Base-by-base conservation (phyloP, 2,329 filamentous ascomycete genomes). In the Fusarium metavorans region DNA sequence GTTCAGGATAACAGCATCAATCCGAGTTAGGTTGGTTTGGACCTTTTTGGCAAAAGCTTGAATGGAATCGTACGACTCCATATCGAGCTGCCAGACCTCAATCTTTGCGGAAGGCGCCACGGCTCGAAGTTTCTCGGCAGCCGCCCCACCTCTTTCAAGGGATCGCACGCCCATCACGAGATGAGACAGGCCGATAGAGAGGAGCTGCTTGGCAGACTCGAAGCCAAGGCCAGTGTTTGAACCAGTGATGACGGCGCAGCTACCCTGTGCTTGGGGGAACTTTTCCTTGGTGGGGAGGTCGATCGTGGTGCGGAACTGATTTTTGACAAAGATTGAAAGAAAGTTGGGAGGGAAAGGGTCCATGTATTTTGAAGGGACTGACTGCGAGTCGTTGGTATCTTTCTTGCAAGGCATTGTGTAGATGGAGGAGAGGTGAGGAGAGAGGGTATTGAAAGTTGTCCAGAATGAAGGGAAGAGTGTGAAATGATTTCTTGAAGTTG, bases 1-100 rank as follows among this genome's bases (percentile, higher is more conserved):
- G n/a, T 84, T 84, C 6, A 84, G 71, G 32, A 84, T 80, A 6
- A 74, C 79, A 30, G 77, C 68, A 41, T 80, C 79, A 7, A 80
- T 71, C 0, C 62, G 65, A 1, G 59, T 18, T 5, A 80, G 71
- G 4, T 67, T 65, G 2, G 20, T 16, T 14, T 70, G 58, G 7
- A 76, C 79, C 23, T 35, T 70, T 6, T 34, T 35, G 0, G 62
- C 70, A 65, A 80, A 80, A 0, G 63, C 45, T 7, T 73, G 67
- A 10, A 80, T 60, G 14, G 76, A 79, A 10, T 74, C 68, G 34
- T 80, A 80, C 6, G 75, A 75, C 34, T 74, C 69, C 78, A 79
- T 79, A 20, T 79, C 78, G 13, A 79, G 20, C 2, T 67, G 58
- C 69, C 76, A 79, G 3, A 79, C 72, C 5, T 80, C 78, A n/a